Base-by-base conservation (phyloP, 495 filamentous ascomycete species). In the Penicillium silybi region DNA sequence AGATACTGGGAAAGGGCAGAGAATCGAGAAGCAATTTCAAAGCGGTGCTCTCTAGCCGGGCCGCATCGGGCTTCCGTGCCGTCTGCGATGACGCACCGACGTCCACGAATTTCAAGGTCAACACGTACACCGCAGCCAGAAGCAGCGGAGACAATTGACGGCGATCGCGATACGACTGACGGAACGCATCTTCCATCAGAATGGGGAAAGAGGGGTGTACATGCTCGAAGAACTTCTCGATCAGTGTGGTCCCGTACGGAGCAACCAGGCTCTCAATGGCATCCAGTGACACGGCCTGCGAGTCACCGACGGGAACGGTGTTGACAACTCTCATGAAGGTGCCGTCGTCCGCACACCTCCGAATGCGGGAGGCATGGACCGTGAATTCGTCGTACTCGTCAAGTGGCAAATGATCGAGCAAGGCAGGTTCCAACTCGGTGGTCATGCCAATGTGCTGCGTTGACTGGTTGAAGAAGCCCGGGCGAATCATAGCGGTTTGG, bases 171-270 rank as follows among this genome's bases (percentile, higher is more conserved):
- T 95, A 90, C 57, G 90, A 88, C 58, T 95, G 88, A 58, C 88
- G 82, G 63, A 96, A 96, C 29, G 90, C 80, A 53, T 84, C 80
- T 72, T 95, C 92, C 60, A 95, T 85, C 44, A 96, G 73, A 52
- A 98, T 89, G 27, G 92, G 92, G 58, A 95, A 95, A 51, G 81
- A 89, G 1, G 90, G 92, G 66, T 97, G 93, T 41, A 97, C 85
- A 46, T 89, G 78, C 46, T 84, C 80, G 59, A 96, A 95, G 75
- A 92, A 98, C 45, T 95, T 78, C 52, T 92, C 87, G 44, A 97
- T 83, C 64, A 96, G 63, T 10, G 83, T 83, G 49, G 84, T 81
- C 38, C 90, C 90, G 68, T 96, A 83, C 6, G 89, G 88, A 26
- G 86, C 81, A 43, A 97, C 87, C 59, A 93, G 73, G 52, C 80